phyloP scores from a whole-genome alignment of 352 stramenopile species.

The Phytophthora idaei region DNA sequence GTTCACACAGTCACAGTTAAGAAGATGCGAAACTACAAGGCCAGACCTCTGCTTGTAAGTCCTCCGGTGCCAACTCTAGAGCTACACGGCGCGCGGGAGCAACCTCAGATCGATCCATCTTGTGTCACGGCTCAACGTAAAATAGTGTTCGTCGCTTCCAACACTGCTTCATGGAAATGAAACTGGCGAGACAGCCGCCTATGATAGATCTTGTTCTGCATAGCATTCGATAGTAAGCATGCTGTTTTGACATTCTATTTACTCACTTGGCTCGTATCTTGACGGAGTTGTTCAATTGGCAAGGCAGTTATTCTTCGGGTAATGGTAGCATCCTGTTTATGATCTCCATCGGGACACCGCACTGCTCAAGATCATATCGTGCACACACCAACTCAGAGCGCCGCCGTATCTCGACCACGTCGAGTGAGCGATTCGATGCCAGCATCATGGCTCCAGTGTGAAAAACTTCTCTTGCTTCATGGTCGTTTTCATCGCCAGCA shows the following conservation, averaged over 20 bases:
- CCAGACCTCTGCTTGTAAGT: constrained; percentile 64
- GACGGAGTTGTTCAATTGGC: neutral
- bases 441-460: neutral
- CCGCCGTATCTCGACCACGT: constrained; percentile 18
- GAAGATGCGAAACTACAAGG: neutral
- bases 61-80: constrained; percentile 54
- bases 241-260: too few relatives aligned
- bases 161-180: constrained; percentile 7
- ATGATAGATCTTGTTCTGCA: too few relatives aligned
- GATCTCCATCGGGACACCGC: constrained; percentile 9
- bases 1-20: neutral
- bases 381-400: constrained; percentile 17
- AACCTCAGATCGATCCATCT: constrained; percentile 30
- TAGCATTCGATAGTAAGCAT: too few relatives aligned
- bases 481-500: neutral
- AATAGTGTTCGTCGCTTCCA: constrained; percentile 21
- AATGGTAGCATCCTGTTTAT: constrained; percentile 19
- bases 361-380: constrained; percentile 7
- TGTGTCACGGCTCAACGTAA: too few relatives aligned
- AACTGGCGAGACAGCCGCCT: constrained; percentile 13
- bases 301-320: neutral
- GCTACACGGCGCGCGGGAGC: constrained; percentile 47
- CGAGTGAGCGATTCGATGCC: neutral
- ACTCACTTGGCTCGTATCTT: neutral
- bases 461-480: neutral